Conservation (phyloP, 768 basidiomycete genomes). For the Leccinum incarnatum region DNA sequence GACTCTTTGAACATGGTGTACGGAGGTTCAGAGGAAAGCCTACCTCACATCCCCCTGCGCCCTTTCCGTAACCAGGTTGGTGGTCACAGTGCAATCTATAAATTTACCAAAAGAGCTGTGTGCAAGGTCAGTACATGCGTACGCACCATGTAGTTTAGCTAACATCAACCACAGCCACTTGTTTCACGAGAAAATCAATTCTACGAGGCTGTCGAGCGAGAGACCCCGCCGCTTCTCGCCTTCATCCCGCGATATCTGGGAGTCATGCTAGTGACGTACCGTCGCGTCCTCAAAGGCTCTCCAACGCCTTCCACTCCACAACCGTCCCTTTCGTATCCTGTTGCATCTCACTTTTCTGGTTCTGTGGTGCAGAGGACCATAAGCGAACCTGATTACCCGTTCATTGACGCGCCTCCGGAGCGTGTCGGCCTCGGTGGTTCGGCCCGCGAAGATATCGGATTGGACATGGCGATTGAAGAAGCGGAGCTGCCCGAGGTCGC, state of each 20-base stretch:
- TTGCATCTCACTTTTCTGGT: conserved; percentile 21
- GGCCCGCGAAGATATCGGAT: conserved; percentile 32
- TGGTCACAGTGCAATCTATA: conserved; percentile 95
- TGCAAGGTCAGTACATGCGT: conserved; percentile 76
- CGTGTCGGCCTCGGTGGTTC: conserved; percentile 1
- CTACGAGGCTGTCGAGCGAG: conserved; percentile 94
- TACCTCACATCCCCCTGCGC: conserved; percentile 87
- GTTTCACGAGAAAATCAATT: conserved; percentile 97
- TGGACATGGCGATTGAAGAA: conserved; percentile 53
- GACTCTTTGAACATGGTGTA: conserved; percentile 40
- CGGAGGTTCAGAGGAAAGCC: conserved; percentile 52
- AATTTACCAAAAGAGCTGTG: conserved; percentile 95
- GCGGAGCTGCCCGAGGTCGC: conserved; percentile 94
- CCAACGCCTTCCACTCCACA: conserved; percentile 23
- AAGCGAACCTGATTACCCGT: conserved; percentile 23
- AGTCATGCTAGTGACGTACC: conserved; percentile 97
- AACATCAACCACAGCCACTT: conserved; percentile 62
- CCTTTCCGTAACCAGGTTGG: conserved; percentile 99
- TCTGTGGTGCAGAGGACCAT: conserved; percentile 29
- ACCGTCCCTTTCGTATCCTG: conserved; percentile 12
- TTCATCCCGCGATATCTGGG: conserved; percentile 99
- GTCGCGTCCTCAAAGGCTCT: conserved; percentile 59
- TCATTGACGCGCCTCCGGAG: conserved; percentile 1
- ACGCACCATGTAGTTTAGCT: background rate
- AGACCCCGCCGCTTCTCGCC: conserved; percentile 85